phyloP scores from a whole-genome alignment of 371 early-diverging fungal species.

The Parasitella parasitica region DNA sequence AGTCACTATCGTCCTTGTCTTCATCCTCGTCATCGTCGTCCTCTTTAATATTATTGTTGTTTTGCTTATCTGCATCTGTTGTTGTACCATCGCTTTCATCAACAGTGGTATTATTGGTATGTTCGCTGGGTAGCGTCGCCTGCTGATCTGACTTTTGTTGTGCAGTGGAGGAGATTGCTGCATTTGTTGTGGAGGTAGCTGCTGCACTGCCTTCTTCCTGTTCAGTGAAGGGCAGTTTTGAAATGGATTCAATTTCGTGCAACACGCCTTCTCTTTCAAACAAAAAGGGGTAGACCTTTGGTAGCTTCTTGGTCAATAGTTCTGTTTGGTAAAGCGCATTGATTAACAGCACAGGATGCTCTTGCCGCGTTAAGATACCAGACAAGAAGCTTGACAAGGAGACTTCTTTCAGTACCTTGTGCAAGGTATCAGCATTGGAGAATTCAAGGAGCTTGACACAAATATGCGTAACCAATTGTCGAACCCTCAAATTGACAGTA shows the following conservation, averaged over 20 bases:
- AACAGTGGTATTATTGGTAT: neutral
- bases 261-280: conserved; percentile 69
- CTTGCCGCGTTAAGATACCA: conserved; percentile 58
- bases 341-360: conserved; percentile 55
- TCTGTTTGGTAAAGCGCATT: conserved; percentile 59
- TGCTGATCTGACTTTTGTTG: neutral
- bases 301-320: conserved; percentile 57
- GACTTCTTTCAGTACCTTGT: conserved; percentile 41
- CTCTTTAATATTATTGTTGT: neutral
- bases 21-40: conserved; percentile 12
- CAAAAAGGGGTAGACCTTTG: conserved; percentile 48
- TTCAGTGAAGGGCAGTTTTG: conserved; percentile 26
- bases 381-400: conserved; percentile 62
- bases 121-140: neutral
- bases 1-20: conserved; percentile 17
- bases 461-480: conserved; percentile 55
- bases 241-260: conserved; percentile 54
- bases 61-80: conserved; percentile 3
- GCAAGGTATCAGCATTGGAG: conserved; percentile 32
- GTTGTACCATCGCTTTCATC: conserved; percentile 15
- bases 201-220: no score
- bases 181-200: neutral
- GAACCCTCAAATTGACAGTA: conserved; percentile 55
- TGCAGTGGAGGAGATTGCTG: neutral
- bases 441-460: conserved; percentile 59